Conservation (phyloP, 2,329 filamentous ascomycete genomes). For the Stenocarpella maydis region DNA sequence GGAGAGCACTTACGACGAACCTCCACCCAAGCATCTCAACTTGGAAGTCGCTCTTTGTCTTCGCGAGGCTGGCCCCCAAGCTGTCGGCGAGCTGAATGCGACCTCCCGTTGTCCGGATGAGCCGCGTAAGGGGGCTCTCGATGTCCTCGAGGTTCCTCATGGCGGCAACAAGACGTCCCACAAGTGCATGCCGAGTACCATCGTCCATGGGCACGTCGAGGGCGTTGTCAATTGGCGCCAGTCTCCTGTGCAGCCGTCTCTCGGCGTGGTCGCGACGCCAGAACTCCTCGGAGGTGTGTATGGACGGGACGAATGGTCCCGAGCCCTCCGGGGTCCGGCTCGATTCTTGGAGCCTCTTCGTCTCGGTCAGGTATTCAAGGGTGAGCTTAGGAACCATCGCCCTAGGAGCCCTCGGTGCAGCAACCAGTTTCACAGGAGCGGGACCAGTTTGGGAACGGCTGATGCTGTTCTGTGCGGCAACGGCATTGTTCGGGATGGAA, state of each 20-base stretch:
- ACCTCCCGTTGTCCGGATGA: neutral
- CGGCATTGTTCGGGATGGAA: neutral
- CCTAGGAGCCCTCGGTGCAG: neutral
- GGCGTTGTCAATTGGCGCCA: no score
- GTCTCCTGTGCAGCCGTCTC: neutral
- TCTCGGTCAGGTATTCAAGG: neutral
- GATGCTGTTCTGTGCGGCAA: no score
- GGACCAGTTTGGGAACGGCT: neutral
- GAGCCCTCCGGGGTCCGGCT: no score
- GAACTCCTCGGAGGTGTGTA: neutral
- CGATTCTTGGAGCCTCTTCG: neutral
- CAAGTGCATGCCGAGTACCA: neutral
- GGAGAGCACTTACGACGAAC: neutral
- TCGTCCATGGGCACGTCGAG: neutral
- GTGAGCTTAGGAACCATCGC: neutral
- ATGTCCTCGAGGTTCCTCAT: neutral
- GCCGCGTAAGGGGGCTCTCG: neutral
- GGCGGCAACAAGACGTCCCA: neutral
- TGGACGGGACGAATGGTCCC: neutral
- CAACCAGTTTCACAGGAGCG: neutral
- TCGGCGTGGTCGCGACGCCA: neutral
- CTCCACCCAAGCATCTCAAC: neutral
- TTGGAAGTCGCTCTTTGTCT: neutral
- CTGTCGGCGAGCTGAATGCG: neutral
- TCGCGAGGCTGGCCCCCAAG: neutral